These are phyloP conservation scores for Cystobasidium onofrii DNA, from an alignment of 768 basidiomycete species.

Conservation along the genomic window DNA sequence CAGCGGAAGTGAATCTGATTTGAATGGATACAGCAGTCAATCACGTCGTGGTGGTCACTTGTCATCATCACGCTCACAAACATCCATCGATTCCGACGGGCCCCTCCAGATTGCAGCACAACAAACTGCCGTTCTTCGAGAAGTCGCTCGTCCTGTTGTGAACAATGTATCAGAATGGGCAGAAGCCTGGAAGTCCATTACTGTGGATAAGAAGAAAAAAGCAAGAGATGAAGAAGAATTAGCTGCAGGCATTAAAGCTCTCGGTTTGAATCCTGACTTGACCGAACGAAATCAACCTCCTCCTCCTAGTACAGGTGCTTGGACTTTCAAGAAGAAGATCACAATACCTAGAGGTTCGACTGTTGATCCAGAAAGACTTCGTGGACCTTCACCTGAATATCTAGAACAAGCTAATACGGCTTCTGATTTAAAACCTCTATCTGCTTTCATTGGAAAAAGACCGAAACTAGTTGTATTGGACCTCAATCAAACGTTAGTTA, in stretches of 20 bases:
- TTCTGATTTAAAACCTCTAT: background rate
- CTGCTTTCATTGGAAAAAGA: background rate
- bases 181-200: background rate
- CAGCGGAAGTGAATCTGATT: background rate
- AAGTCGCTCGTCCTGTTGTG: background rate
- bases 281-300: background rate
- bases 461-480: slow-evolving; percentile 37
- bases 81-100: background rate
- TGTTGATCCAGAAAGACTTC: background rate
- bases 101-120: background rate
- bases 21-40: background rate
- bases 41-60: background rate
- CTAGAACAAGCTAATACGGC: background rate
- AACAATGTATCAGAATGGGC: background rate
- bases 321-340: slow-evolving; percentile 10
- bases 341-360: background rate
- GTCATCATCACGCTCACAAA: background rate
- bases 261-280: background rate
- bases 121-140: background rate
- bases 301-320: background rate
- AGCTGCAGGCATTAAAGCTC: background rate
- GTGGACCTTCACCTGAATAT: background rate
- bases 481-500: slow-evolving; percentile 38
- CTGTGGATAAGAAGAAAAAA: background rate
- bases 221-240: slow-evolving; percentile 6